A percentile compares a stretch with the other conserved stretches of the same genome.
Evolutionary conservation across 2,329 filamentous ascomycete species (phyloP).

Genomic region (Huntiella savannae): DNA sequence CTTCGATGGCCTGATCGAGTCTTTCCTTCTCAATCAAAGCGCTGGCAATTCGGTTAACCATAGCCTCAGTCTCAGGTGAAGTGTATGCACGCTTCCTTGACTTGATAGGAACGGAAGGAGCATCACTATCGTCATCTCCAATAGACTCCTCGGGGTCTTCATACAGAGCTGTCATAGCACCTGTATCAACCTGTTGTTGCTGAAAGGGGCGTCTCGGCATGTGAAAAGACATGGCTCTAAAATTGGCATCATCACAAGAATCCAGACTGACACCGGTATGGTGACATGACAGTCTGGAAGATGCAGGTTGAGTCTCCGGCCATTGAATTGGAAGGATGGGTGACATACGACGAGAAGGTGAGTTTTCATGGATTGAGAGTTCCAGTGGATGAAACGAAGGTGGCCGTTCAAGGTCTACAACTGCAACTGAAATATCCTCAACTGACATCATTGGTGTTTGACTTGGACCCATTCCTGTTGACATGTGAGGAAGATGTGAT

Average conservation of each 20-base stretch:
- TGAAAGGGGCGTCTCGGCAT: slow-evolving; percentile 28
- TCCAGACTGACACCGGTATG: slow-evolving; percentile 3
- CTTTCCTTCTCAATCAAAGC: slow-evolving; percentile 40
- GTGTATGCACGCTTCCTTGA: slow-evolving; percentile 26
- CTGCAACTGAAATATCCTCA: background rate
- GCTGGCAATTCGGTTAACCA: slow-evolving; percentile 35
- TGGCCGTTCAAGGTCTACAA: slow-evolving; percentile 15
- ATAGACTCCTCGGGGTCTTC: background rate
- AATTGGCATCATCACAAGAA: slow-evolving; percentile 1
- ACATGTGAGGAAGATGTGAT: slow-evolving; percentile 12
- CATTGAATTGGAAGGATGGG: slow-evolving; percentile 33
- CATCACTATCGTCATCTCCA: background rate
- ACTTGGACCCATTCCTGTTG: background rate
- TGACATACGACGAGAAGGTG: slow-evolving; percentile 27
- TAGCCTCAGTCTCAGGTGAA: slow-evolving; percentile 28
- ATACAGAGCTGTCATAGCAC: slow-evolving; percentile 13
- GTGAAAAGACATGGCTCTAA: slow-evolving; percentile 30
- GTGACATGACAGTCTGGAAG: slow-evolving; percentile 5
- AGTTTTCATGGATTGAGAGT: slow-evolving; percentile 28
- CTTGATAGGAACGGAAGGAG: slow-evolving; percentile 24
- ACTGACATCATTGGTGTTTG: background rate
- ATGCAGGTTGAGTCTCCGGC: slow-evolving; percentile 11
- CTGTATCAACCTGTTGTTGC: slow-evolving; percentile 15
- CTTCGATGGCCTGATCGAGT: slow-evolving; percentile 39
- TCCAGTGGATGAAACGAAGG: slow-evolving; percentile 34